Conservation (phyloP, 1,284 basidiomycete species). For the Rhodotorula sp. region DNA sequence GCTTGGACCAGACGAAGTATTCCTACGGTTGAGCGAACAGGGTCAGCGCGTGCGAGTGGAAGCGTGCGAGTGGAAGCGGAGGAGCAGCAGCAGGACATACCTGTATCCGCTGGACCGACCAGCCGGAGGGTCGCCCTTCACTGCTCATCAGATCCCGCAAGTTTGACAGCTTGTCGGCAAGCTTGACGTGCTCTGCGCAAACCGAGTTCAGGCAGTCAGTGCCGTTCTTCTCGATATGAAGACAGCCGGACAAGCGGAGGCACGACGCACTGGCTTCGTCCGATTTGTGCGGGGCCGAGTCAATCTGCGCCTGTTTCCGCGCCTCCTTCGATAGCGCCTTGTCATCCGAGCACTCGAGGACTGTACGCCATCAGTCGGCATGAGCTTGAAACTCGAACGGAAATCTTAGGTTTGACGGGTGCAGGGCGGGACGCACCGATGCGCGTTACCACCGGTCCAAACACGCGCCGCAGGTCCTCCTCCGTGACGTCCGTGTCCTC, state of each 20-base stretch:
- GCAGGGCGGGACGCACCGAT: conserved; percentile 47
- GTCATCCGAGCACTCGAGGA: conserved; percentile 36
- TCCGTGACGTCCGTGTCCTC: conserved; percentile 54
- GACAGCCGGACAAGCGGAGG: too few species aligned
- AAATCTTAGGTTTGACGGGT: too few species aligned
- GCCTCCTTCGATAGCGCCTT: conserved; percentile 25
- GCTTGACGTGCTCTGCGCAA: conserved; percentile 45
- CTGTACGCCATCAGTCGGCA: neutral
- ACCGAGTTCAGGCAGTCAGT: too few species aligned
- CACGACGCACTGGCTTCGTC: conserved; percentile 45
- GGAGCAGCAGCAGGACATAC: neutral
- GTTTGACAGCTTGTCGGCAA: conserved; percentile 55
- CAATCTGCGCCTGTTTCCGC: conserved; percentile 52
- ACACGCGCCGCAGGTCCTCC: conserved; percentile 47
- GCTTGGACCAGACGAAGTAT: conserved; percentile 51
- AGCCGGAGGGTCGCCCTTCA: conserved; percentile 50
- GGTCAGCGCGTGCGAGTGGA: too few species aligned
- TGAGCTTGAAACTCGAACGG: neutral
- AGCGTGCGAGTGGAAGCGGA: neutral
- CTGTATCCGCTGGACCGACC: conserved; percentile 28
- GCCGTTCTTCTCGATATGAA: too few species aligned
- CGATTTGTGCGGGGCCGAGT: conserved; percentile 50
- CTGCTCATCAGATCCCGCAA: conserved; percentile 51
- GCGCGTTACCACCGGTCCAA: conserved; percentile 50
- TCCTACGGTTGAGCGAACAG: conserved; percentile 15